Conservation (phyloP, 768 basidiomycete species). For the Pisolithus sp. region DNA sequence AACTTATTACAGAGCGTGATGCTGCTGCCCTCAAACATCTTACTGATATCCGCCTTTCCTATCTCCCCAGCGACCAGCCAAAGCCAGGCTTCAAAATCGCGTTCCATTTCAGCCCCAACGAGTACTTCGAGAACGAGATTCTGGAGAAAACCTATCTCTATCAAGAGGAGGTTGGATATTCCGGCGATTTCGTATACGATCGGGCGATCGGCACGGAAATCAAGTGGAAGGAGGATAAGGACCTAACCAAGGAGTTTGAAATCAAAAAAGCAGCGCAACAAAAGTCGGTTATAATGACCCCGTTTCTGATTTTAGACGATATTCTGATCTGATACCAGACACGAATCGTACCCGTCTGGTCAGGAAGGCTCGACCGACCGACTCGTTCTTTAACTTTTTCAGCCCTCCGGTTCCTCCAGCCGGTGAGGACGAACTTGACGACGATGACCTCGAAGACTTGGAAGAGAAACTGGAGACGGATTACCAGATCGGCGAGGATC, state of each 20-base stretch:
- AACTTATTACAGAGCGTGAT: slow-evolving; percentile 92
- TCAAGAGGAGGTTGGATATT: slow-evolving; percentile 87
- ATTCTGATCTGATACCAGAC: slow-evolving; percentile 35
- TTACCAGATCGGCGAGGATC: slow-evolving; percentile 96
- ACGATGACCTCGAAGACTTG: slow-evolving; percentile 82
- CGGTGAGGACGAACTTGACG: slow-evolving; percentile 69
- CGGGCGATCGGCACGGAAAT: slow-evolving; percentile 87
- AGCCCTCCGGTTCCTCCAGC: slow-evolving; percentile 67
- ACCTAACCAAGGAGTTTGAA: slow-evolving; percentile 95
- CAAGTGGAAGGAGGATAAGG: slow-evolving; percentile 97
- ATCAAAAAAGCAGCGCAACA: slow-evolving; percentile 99
- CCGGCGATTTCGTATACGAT: slow-evolving; percentile 96
- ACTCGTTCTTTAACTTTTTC: slow-evolving; percentile 99
- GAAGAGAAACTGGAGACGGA: slow-evolving; percentile 94
- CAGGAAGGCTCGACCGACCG: slow-evolving; percentile 81
- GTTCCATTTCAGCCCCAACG: slow-evolving; percentile 78
- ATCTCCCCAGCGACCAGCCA: slow-evolving; percentile 55
- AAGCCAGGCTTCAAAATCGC: slow-evolving; percentile 89
- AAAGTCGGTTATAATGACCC: slow-evolving; percentile 50
- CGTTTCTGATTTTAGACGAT: neutral
- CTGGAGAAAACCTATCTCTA: slow-evolving; percentile 95
- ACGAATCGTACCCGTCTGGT: slow-evolving; percentile 80
- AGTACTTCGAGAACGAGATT: slow-evolving; percentile 78
- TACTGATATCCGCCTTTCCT: slow-evolving; percentile 72
- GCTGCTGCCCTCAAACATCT: slow-evolving; percentile 79